These are phyloP conservation scores for Rhytidiadelphus loreus DNA, from an alignment of 225 moss, liverwort and hornwort species.

Conservation along the genomic window DNA sequence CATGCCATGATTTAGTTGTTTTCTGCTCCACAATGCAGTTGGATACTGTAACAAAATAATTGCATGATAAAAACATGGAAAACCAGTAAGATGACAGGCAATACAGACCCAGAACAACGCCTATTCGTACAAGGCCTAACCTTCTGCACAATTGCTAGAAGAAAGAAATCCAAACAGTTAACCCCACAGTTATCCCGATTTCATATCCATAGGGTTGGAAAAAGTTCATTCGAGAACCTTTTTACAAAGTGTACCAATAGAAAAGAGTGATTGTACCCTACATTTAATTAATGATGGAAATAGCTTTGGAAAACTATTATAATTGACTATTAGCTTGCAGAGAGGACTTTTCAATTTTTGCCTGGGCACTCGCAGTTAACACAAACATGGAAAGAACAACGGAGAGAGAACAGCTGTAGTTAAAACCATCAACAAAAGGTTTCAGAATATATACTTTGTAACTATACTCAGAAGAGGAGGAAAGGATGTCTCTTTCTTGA, in stretches of 20 bases:
- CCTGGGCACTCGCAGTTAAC: neutral
- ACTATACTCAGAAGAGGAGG: constrained; percentile 89
- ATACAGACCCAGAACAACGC: neutral
- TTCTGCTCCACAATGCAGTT: neutral
- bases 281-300: neutral
- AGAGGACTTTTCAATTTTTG: neutral
- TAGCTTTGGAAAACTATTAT: neutral
- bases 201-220: neutral
- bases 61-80: neutral
- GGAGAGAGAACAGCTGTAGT: neutral
- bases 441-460: constrained; percentile 47
- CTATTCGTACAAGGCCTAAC: neutral
- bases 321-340: neutral
- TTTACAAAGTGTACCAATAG: neutral
- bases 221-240: neutral
- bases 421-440: neutral
- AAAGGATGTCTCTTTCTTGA: constrained; percentile 26
- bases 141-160: neutral
- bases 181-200: neutral
- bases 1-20: neutral
- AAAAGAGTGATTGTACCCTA: neutral
- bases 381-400: neutral
- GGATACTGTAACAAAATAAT: neutral
- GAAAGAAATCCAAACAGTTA: neutral
- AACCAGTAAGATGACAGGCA: neutral